Percentiles rank a stretch among this genome's conserved stretches.
phyloP scores from a whole-genome alignment of 2,329 filamentous ascomycete species.

The Hymenoscyphus infarciens region DNA sequence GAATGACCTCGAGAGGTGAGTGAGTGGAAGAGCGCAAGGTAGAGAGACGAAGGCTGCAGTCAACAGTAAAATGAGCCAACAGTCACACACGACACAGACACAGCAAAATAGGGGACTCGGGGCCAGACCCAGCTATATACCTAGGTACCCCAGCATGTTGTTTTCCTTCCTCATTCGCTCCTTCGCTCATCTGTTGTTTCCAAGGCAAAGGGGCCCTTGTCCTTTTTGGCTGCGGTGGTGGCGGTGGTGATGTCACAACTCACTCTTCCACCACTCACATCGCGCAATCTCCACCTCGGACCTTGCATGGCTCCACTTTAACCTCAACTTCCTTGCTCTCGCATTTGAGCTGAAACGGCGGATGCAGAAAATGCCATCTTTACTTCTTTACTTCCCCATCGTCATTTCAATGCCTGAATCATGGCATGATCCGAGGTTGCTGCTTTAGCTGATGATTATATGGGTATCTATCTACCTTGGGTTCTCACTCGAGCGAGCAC shows the following conservation, averaged over 20 bases:
- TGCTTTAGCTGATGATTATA: too few species aligned
- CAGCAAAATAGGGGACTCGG: not conserved
- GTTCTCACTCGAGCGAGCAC: too few species aligned
- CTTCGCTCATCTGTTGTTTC: not conserved
- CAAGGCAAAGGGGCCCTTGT: not conserved
- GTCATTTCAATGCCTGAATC: not conserved
- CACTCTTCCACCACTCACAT: not conserved
- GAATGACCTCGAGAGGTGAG: too few species aligned
- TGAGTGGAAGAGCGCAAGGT: too few species aligned
- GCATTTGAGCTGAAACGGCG: conserved; percentile 1
- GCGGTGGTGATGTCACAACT: not conserved
- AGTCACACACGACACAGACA: not conserved
- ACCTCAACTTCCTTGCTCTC: not conserved
- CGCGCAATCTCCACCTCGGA: not conserved
- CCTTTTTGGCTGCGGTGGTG: not conserved
- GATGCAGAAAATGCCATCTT: not conserved
- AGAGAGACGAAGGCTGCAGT: too few species aligned
- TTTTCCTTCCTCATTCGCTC: not conserved
- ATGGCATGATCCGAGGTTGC: too few species aligned
- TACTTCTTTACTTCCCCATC: not conserved
- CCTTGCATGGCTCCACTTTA: not conserved
- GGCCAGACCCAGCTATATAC: not conserved
- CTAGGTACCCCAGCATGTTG: not conserved
- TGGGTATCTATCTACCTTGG: too few species aligned
- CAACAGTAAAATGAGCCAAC: not conserved